Conservation (phyloP, 1,284 basidiomycete genomes). For the Sporisorium iseilematis-ciliati region DNA sequence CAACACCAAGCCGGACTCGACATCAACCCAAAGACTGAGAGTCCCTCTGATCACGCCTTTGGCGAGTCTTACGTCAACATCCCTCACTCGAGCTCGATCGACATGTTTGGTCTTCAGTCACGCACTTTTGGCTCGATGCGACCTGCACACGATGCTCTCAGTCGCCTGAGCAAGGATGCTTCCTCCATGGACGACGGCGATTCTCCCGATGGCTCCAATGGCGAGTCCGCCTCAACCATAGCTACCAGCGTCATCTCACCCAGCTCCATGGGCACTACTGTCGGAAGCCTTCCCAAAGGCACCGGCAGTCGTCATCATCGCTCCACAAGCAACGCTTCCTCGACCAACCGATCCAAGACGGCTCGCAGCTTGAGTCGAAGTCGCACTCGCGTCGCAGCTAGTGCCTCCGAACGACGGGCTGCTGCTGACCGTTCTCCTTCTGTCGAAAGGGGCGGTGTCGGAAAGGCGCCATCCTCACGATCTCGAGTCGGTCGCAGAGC, state of each 20-base stretch:
- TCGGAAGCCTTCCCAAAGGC: slow-evolving; percentile 40
- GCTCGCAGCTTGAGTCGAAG: slow-evolving; percentile 47
- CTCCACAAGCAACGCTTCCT: slow-evolving; percentile 45
- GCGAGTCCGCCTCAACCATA: slow-evolving; percentile 52
- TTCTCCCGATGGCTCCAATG: slow-evolving; percentile 52
- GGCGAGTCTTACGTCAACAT: slow-evolving; percentile 51
- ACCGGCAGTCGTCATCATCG: slow-evolving; percentile 34
- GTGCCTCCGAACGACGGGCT: slow-evolving; percentile 24
- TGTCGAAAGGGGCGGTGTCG: slow-evolving; percentile 47
- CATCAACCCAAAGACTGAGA: slow-evolving; percentile 6
- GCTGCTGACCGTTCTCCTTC: slow-evolving; percentile 55
- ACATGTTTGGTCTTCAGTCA: slow-evolving; percentile 41
- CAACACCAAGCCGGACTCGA: slow-evolving; percentile 12
- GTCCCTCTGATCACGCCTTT: slow-evolving; percentile 21
- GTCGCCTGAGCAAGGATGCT: slow-evolving; percentile 39
- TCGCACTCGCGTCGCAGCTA: slow-evolving; percentile 28
- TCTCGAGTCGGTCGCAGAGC: slow-evolving; percentile 44
- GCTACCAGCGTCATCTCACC: slow-evolving; percentile 53
- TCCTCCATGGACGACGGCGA: slow-evolving; percentile 54
- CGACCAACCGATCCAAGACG: slow-evolving; percentile 37
- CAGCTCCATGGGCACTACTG: slow-evolving; percentile 43
- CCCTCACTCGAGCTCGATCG: slow-evolving; percentile 36
- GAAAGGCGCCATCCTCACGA: slow-evolving; percentile 52
- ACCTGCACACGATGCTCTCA: slow-evolving; percentile 30
- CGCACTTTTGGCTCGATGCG: slow-evolving; percentile 28